phyloP scores from a whole-genome alignment of 257 asterid genomes.

The Hygrophila difformis region DNA sequence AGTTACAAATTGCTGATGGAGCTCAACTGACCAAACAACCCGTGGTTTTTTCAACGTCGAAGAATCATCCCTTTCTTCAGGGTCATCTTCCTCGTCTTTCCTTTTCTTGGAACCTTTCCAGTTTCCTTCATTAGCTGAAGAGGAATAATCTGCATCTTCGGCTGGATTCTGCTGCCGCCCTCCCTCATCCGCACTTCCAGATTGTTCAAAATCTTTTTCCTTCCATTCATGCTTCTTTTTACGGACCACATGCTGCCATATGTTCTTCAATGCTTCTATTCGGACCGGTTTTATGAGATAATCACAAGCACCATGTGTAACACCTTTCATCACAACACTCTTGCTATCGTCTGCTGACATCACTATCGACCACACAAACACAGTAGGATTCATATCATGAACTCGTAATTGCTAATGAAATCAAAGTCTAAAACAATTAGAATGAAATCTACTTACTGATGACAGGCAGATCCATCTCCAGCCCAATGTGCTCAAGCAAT shows the following conservation, averaged over 20 bases:
- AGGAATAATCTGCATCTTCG: conserved; percentile 71
- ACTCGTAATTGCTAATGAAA: too few relatives aligned
- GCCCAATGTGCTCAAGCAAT: conserved; percentile 77
- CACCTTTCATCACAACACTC: conserved; percentile 89
- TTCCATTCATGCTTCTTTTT: conserved; percentile 67
- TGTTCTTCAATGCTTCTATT: conserved; percentile 88
- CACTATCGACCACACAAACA: conserved; percentile 38
- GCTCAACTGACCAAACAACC: conserved; percentile 97
- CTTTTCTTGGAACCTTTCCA: conserved; percentile 66
- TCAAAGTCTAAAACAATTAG: too few relatives aligned
- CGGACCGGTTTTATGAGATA: conserved; percentile 91
- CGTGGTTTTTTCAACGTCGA: conserved; percentile 77
- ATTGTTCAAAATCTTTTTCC: conserved; percentile 63
- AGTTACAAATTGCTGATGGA: conserved; percentile 90
- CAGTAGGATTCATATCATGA: not conserved
- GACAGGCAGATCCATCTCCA: conserved; percentile 94
- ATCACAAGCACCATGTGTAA: conserved; percentile 94
- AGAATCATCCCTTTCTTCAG: conserved; percentile 72
- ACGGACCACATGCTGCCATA: conserved; percentile 97
- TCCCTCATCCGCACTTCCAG: conserved; percentile 49
- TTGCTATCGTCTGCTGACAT: conserved; percentile 97
- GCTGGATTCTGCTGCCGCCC: conserved; percentile 44
- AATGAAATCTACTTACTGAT: conserved; percentile 56
- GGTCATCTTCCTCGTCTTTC: conserved; percentile 82
- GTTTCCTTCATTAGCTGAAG: conserved; percentile 69